Evolutionary conservation across 192 early-diverging fungal species (phyloP), one percentile per base, ranked within the genome.

Genomic region (Irineochytrium annulatum): DNA sequence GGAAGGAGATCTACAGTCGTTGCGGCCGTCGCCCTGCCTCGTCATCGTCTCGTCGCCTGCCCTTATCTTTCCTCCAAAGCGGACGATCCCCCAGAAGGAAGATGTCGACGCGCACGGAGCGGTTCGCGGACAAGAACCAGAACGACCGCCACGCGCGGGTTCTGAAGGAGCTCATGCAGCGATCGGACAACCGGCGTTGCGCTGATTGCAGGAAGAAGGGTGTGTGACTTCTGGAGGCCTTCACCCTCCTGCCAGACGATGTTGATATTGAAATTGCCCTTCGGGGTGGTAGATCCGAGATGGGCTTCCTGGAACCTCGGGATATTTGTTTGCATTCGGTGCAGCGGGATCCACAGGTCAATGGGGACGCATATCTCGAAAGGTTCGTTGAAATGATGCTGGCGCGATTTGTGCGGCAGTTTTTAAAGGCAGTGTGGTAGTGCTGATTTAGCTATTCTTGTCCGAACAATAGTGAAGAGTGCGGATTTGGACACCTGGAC

Each of bases 321-420:
- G 3, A 76, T 93, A 35, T 95, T 98, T 62, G 67, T 98, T 34
- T 98, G 95, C 76, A 95, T 97, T 28, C 80, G 92, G 3, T 98
- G 95, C 72, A 87, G 83, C 24, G 90, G 90, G 24, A 75, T 86
- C 45, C 90, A 92, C 68, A 81, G 90, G 5, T 88, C 85, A 4
- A 82, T 92, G 78, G 90, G 90, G 45, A 89, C 87, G 22, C 90
- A 92, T 66, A 90, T 92, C 57, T 84, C 82, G 41, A 86, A 90
- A 87, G 89, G 89, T 89, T n/a, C 20, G 39, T 14, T 34, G 13
- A n/a, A n/a, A n/a, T n/a, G n/a, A n/a, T n/a, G n/a, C n/a, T 33
- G 13, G 35, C 35, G 34, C 32, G 29, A 2, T 20, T 45, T 33
- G 43, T n/a, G 17, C 59, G 1, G 4, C 5, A 33, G 22, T 28